phyloP scores from a whole-genome alignment of 2,329 filamentous ascomycete species.

The Aspergillus luchuensis region DNA sequence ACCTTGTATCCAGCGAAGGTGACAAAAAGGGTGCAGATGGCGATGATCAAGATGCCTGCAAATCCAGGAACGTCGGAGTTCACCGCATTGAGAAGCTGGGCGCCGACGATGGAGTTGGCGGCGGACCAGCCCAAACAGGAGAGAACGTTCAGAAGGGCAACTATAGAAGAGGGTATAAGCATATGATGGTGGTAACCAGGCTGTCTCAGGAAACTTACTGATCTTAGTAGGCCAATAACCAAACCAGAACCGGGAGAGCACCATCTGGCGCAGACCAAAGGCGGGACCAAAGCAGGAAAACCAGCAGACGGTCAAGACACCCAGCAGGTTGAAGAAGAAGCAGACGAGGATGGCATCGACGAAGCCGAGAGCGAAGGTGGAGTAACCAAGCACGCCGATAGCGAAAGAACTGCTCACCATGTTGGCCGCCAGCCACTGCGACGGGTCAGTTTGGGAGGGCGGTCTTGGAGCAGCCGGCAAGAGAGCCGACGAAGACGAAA shows the following conservation, averaged over 20 bases:
- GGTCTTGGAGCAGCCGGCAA: conserved; percentile 12
- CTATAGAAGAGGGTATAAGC: conserved; percentile 33
- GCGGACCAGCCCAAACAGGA: conserved; percentile 74
- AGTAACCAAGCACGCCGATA: conserved; percentile 69
- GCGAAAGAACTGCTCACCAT: conserved; percentile 77
- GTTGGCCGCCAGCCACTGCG: conserved; percentile 74
- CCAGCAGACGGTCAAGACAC: conserved; percentile 71
- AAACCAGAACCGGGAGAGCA: conserved; percentile 76
- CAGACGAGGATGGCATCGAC: conserved; percentile 71
- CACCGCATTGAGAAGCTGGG: conserved; percentile 74
- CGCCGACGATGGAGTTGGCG: conserved; percentile 78
- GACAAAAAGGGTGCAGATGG: conserved; percentile 66
- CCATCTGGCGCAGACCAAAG: conserved; percentile 78
- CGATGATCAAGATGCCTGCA: conserved; percentile 74
- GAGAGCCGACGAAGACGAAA: conserved; percentile 11
- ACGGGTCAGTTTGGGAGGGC: conserved; percentile 27
- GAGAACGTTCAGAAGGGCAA: conserved; percentile 70
- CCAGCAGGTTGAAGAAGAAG: conserved; percentile 74
- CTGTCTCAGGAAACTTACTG: conserved; percentile 48
- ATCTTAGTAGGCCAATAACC: conserved; percentile 71
- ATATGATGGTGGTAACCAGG: background rate
- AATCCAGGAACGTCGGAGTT: conserved; percentile 69
- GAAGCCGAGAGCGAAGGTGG: conserved; percentile 70
- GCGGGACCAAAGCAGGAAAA: conserved; percentile 75
- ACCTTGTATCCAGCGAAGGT: conserved; percentile 75